These are phyloP conservation scores for Rubroshorea leprosula DNA, from an alignment of 345 rosid species.

Conservation along the genomic window DNA sequence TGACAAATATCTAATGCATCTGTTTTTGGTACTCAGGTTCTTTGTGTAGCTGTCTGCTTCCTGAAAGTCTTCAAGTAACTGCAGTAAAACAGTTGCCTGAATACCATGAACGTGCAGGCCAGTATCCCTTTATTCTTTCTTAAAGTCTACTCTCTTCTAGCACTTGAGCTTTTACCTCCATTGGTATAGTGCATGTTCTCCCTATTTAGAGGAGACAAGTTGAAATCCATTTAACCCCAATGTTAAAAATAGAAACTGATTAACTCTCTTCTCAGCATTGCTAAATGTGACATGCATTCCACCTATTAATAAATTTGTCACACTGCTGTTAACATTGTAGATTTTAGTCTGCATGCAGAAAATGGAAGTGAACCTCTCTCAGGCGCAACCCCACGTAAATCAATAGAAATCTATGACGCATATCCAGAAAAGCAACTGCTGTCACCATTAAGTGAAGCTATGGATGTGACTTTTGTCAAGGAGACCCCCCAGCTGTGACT, in stretches of 20 bases:
- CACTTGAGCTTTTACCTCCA: too few species aligned
- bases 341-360: conserved; percentile 19
- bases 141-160: neutral
- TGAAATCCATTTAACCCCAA: too few species aligned
- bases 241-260: too few species aligned
- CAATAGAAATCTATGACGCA: conserved; percentile 41
- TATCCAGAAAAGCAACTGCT: conserved; percentile 53
- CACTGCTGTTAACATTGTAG: neutral
- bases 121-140: neutral
- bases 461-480: conserved; percentile 40
- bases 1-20: neutral
- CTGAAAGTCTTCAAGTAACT: conserved; percentile 74
- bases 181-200: too few species aligned
- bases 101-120: conserved; percentile 46
- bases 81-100: conserved; percentile 61
- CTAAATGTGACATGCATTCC: neutral
- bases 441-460: conserved; percentile 21
- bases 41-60: conserved; percentile 68
- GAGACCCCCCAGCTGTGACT: conserved; percentile 26
- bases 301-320: neutral
- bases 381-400: conserved; percentile 29
- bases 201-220: too few species aligned
- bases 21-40: conserved; percentile 35
- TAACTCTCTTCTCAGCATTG: too few species aligned
- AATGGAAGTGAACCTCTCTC: conserved; percentile 44